Evolutionary conservation across 768 basidiomycete genomes (phyloP).

Genomic region (Pleurotus tuoliensis): DNA sequence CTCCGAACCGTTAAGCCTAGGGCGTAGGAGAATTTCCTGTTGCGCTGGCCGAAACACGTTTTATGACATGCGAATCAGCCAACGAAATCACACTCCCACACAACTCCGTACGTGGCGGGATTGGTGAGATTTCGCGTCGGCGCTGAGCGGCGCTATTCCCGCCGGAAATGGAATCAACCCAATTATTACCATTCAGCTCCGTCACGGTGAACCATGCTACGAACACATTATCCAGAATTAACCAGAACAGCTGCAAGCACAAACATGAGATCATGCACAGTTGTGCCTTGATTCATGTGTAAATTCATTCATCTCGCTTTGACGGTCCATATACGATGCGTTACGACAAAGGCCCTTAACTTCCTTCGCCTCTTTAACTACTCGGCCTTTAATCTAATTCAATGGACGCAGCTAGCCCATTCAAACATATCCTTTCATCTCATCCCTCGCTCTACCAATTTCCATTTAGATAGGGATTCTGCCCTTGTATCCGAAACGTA

Average conservation of each 20-base stretch:
- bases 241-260: neutral
- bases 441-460: neutral
- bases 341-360: neutral
- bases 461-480: neutral
- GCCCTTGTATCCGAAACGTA: neutral
- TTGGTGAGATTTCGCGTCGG: neutral
- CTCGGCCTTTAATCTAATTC: neutral
- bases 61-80: constrained; percentile 2
- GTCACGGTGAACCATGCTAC: neutral
- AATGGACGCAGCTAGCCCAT: too few species aligned
- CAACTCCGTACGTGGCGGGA: neutral
- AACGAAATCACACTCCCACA: neutral
- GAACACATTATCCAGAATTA: neutral
- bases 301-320: neutral
- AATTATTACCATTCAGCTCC: neutral
- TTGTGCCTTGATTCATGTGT: neutral
- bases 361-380: neutral
- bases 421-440: neutral
- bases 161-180: neutral
- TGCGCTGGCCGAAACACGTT: constrained; percentile 10
- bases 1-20: constrained; percentile 4
- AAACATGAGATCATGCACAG: neutral
- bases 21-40: neutral
- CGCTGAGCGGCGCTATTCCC: neutral
- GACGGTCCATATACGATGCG: neutral